phyloP scores from a whole-genome alignment of 495 filamentous ascomycete species.

The Rhizodiscina lignyota region DNA sequence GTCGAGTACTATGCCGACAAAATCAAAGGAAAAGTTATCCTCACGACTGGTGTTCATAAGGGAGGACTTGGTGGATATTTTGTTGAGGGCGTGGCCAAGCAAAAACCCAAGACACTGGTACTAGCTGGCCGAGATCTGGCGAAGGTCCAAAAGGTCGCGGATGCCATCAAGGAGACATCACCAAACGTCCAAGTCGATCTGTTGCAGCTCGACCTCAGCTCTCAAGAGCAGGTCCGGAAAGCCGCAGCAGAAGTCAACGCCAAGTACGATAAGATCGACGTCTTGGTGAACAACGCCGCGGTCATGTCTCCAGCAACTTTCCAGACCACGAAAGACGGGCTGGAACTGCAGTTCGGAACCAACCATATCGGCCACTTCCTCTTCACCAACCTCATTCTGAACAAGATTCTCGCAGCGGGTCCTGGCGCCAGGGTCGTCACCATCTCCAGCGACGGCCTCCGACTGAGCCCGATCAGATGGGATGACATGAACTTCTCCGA shows the following conservation, averaged over 20 bases:
- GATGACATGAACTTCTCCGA: constrained; percentile 38
- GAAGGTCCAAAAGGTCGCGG: no score
- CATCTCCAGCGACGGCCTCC: constrained; percentile 26
- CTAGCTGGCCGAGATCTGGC: no score
- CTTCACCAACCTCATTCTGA: constrained; percentile 32
- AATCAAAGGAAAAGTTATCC: no score
- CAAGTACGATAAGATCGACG: background rate
- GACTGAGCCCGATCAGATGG: constrained; percentile 26
- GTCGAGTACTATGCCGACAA: no score
- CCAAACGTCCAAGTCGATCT: no score
- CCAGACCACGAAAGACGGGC: background rate
- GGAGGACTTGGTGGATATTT: no score
- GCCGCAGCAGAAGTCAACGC: background rate
- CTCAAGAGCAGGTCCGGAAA: background rate
- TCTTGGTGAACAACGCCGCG: background rate
- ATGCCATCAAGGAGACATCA: no score
- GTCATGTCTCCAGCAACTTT: background rate
- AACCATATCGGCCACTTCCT: constrained; percentile 45
- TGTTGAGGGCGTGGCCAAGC: no score
- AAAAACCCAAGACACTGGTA: no score
- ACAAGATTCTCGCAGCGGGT: constrained; percentile 9
- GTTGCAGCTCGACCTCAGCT: constrained; percentile 15
- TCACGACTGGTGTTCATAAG: no score
- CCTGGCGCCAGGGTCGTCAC: constrained; percentile 25
- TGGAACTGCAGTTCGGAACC: constrained; percentile 4